Base-by-base conservation (phyloP, 805 yeast species). In the Brettanomyces custersianus region DNA sequence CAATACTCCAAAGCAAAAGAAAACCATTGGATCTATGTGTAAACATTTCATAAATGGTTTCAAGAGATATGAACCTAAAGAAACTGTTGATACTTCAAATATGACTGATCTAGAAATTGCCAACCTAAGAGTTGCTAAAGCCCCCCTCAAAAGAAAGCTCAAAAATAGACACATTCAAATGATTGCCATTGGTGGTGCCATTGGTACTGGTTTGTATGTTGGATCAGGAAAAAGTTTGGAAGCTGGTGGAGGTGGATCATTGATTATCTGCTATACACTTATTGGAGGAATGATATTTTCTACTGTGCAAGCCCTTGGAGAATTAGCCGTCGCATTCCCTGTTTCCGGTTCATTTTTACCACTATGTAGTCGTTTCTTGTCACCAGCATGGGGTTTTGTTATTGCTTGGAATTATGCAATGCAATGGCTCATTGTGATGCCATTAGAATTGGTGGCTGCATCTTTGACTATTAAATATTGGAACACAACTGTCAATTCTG, bases 131-230 rank as follows among this genome's bases (percentile, higher is more conserved):
- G 63, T 76, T 19, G 68, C 74, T 19, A 64, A 62, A 44, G 59
- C 75, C 33, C 77, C 77, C 12, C 59, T 70, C 39, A 57, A 67
- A 24, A 62, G 80, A 44, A 54, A 66, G 7, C 62, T 79, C 35
- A 74, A 72, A 47, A 69, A 73, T 29, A 67, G 88, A 51, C 90
- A 83, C 54, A 58, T 83, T 45, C 77, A 79, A 41, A 77, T 81
- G 85, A 83, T 83, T 59, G 87, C 92, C 34, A 65, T 83, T 42
- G 92, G 90, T 45, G 88, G 90, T 29, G 71, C 81, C 40, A 82
- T 84, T 46, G 95, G 94, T 47, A 79, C 90, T 7, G 94, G 92
- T 51, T 64, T 85, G 35, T 75, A 85, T 42, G 80, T 85, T 22
- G 85, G 86, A 51, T 71, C 86, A 2, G 83, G 84, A 40, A 57